Percentiles rank a stretch among this genome's conserved stretches.
These are phyloP conservation scores for Dysphania ambrosioides DNA, from an alignment of 148 eudicot species.

Conservation along the genomic window DNA sequence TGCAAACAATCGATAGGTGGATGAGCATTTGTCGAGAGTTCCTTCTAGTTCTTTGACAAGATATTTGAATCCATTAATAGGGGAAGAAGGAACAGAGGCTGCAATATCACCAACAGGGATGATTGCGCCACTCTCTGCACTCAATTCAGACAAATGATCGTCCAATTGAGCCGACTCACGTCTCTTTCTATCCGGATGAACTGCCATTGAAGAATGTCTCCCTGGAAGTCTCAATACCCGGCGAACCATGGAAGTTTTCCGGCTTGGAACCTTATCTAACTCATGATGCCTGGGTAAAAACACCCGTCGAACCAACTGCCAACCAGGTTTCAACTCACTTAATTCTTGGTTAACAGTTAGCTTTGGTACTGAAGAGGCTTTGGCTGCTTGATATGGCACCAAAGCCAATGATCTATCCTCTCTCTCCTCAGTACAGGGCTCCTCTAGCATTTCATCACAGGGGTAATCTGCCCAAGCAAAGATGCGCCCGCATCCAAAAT, in stretches of 20 bases:
- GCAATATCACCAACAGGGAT: slow-evolving; percentile 34
- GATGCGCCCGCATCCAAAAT: slow-evolving; percentile 37
- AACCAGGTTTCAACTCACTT: slow-evolving; percentile 47
- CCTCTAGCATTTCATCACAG: slow-evolving; percentile 29
- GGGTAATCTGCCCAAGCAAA: slow-evolving; percentile 38
- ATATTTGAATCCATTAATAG: slow-evolving; percentile 27
- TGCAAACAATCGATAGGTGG: slow-evolving; percentile 72
- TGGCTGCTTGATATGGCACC: slow-evolving; percentile 51
- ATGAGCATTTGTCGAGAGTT: slow-evolving; percentile 62
- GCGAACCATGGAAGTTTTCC: slow-evolving; percentile 31
- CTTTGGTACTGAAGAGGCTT: slow-evolving; percentile 34
- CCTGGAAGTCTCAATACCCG: slow-evolving; percentile 27
- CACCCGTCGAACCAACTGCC: slow-evolving; percentile 56
- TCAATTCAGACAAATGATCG: slow-evolving; percentile 23
- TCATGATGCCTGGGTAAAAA: slow-evolving; percentile 30
- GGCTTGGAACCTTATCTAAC: slow-evolving; percentile 24
- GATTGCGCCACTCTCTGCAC: slow-evolving; percentile 32
- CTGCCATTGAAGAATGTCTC: slow-evolving; percentile 30
- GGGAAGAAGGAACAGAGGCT: slow-evolving; percentile 39
- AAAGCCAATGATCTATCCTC: slow-evolving; percentile 56
- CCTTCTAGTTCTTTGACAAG: slow-evolving; percentile 58
- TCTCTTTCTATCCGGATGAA: slow-evolving; percentile 40
- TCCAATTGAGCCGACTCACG: slow-evolving; percentile 28
- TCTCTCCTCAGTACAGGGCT: slow-evolving; percentile 25
- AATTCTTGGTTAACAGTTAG: slow-evolving; percentile 32